A percentile compares a stretch with the other conserved stretches of the same genome.
Evolutionary conservation across 176 grass and related monocot species (phyloP).

Genomic region (Oryza glaberrima): DNA sequence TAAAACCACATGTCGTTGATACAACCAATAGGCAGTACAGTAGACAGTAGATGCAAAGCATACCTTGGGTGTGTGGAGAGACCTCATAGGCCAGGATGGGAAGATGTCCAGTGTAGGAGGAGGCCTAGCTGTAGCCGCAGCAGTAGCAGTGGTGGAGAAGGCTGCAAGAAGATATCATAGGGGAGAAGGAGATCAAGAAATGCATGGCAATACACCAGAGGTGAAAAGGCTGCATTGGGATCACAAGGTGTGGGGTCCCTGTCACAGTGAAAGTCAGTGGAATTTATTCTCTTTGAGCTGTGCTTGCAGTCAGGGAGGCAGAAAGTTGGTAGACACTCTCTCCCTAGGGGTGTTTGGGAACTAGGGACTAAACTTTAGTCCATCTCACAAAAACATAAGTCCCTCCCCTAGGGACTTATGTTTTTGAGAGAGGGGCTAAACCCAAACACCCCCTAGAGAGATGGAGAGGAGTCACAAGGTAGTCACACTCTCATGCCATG

Average conservation of each 20-base stretch:
- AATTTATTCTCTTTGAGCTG: conserved; percentile 53
- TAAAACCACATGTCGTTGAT: neutral
- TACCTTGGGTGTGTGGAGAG: conserved; percentile 82
- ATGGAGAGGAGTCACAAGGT: conserved; percentile 30
- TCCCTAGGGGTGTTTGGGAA: too few species aligned
- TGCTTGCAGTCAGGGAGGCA: conserved; percentile 42
- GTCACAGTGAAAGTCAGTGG: conserved; percentile 45
- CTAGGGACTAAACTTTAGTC: too few species aligned
- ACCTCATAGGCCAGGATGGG: conserved; percentile 88
- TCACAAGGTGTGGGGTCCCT: conserved; percentile 42
- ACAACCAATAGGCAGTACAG: neutral
- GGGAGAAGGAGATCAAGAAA: conserved; percentile 57
- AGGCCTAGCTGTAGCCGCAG: conserved; percentile 48
- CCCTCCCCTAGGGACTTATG: too few species aligned
- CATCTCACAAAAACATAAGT: too few species aligned
- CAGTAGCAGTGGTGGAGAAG: conserved; percentile 51
- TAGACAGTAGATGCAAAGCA: conserved; percentile 29
- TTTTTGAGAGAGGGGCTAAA: too few species aligned
- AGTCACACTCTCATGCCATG: conserved; percentile 41
- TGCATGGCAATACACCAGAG: conserved; percentile 41
- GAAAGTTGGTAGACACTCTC: conserved; percentile 13
- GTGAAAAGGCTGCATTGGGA: conserved; percentile 59
- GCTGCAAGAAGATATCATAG: conserved; percentile 69
- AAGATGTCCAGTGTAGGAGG: conserved; percentile 92
- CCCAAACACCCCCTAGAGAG: neutral